Evolutionary conservation across 495 filamentous ascomycete species (phyloP).

Genomic region (Bacidia gigantensis): DNA sequence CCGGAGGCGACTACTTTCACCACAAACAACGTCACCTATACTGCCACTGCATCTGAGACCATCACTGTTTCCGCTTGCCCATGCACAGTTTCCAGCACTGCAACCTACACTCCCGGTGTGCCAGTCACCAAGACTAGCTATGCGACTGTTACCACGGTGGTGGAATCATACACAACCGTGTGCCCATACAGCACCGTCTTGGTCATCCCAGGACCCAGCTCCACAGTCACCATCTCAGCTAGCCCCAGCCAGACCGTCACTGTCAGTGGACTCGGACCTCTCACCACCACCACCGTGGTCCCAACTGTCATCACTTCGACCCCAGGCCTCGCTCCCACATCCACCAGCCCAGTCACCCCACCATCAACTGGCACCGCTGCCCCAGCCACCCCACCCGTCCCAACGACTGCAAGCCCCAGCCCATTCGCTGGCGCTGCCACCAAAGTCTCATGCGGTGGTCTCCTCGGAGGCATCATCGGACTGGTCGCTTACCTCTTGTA

Average conservation of each 20-base stretch:
- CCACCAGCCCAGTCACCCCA: not conserved
- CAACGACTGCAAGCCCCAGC: constrained; percentile 10
- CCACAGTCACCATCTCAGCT: constrained; percentile 12
- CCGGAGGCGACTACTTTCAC: constrained; percentile 56
- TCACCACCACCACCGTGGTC: constrained; percentile 6
- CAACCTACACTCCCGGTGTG: constrained; percentile 11
- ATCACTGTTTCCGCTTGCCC: constrained; percentile 19
- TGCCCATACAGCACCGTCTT: constrained; percentile 15
- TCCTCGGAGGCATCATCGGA: constrained; percentile 24
- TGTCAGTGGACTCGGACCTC: constrained; percentile 9
- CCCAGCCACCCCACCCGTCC: constrained; percentile 1
- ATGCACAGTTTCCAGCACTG: constrained; percentile 19
- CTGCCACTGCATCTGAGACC: constrained; percentile 42
- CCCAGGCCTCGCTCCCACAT: constrained; percentile 2
- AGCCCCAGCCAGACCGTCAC: constrained; percentile 15
- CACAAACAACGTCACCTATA: constrained; percentile 60
- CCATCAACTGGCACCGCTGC: not conserved
- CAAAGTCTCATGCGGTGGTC: constrained; percentile 23
- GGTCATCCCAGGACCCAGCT: constrained; percentile 9
- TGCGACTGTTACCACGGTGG: constrained; percentile 10
- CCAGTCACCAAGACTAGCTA: constrained; percentile 12
- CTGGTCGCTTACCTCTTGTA: constrained; percentile 29
- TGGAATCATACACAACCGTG: constrained; percentile 13
- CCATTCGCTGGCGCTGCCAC: constrained; percentile 18
- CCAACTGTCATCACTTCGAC: constrained; percentile 9